Base-by-base conservation (phyloP, 371 early-diverging fungal species). In the Dinochytrium kinnereticum region DNA sequence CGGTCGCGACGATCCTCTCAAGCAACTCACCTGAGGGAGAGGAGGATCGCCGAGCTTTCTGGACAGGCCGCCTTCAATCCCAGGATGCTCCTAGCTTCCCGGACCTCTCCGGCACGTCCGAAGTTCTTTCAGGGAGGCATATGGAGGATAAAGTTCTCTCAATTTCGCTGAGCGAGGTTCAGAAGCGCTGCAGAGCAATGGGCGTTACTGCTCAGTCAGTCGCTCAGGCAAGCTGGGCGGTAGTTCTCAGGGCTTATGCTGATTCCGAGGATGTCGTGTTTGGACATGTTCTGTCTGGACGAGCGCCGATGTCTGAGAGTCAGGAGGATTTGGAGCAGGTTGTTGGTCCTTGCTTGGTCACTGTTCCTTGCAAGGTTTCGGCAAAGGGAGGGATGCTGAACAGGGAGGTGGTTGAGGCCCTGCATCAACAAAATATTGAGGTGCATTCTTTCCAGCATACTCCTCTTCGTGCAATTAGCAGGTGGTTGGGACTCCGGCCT, bases 181-280 rank as follows among this genome's bases (percentile, higher is more conserved):
- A 55, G 30, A 26, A 30, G 30, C 21, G 26, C 5, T 55, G 57
- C 57, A 5, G 57, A 7, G 26, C 21, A 17, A 17, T 53, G 17
- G 71, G 69, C 30, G 73, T 74, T 17, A 77, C 77, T 36, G 15
- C 30, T 21, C 38, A 64, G 7, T 40, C 73, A 3, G 10, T 76
- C 5, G 10, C 51, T 59, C 57, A 71, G 38, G 73, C 71, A 2
- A 67, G 75, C 13, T 80, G 81, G 81, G 76, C 73, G 7, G 26
- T 76, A 33, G 53, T 68, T 1, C 72, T 81, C n/a, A 33, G 59
- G 19, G 24, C 24, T 26, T 76, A 59, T 66, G 10, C 64, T 13
- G 36, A 57, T 28, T 7, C 55, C 34, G 39, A 79, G 30, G 76
- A 76, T 57, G 75, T 81, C 50, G 26, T 76, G 2, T 81, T 81